Base-by-base conservation (phyloP, 108 stramenopile species). In the Epipyxis sp. region DNA sequence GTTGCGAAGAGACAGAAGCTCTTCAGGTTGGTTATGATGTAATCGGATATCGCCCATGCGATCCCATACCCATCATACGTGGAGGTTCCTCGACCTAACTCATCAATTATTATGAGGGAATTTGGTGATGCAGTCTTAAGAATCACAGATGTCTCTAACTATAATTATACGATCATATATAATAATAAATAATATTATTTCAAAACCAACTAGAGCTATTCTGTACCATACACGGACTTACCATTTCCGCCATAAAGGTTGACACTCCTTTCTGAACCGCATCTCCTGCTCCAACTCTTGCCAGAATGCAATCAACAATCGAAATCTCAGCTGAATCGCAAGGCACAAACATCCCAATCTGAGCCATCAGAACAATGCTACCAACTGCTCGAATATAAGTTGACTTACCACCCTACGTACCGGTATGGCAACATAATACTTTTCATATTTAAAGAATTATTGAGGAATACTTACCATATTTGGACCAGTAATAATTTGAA, bases 241-340 rank as follows among this genome's bases (percentile, higher is more conserved):
- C 46, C 98, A 99, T 99, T 85, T 99, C 98, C 40, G 95, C 95
- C 96, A 99, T 97, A 80, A 99, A 99, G 39, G 98, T 99, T 45
- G 93, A 94, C 59, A 97, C 93, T 30, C 96, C 96, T 29, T 90
- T 84, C 57, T 96, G 92, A 82, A 95, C 94, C 1, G 86, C 83
- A 79, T 99, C 98, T 0, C 96, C 94, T 1, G 98, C 97, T 32
- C 97, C 97, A 0, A 98, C 94, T 0, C 97, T 89, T 0, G 93
- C 93, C 37, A 94, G 82, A 46, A 98, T 86, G 77, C 91, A 82
- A 81, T 98, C 95, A 1, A 94, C 86, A 69, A 98, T 79, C 76
- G 96, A 93, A 82, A 98, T 57, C 10, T 2, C 91, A 35, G 87
- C 91, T 29, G 1, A 20, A 30, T 86, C 77, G 41, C 90, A 92